Conservation (phyloP, 148 eudicot genomes). For the Chenopodium album region DNA sequence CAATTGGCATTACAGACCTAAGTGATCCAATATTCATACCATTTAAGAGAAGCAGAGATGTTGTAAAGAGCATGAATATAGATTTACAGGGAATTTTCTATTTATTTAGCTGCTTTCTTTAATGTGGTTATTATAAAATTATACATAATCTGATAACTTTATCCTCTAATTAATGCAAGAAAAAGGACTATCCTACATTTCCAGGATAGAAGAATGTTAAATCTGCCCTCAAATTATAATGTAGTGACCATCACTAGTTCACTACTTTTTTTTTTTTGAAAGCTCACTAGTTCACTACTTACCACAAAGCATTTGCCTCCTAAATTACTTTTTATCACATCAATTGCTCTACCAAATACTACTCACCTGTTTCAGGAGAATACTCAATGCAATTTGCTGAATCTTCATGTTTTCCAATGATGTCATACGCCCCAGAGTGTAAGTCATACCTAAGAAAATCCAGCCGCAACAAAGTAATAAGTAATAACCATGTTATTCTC, state of each 20-base stretch:
- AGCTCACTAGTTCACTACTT: too few relatives aligned
- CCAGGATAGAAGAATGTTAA: too few relatives aligned
- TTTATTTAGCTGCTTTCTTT: too few relatives aligned
- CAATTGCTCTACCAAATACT: neutral
- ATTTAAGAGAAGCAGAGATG: neutral
- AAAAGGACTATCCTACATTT: too few relatives aligned
- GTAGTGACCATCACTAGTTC: neutral
- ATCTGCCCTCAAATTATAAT: neutral
- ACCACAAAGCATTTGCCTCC: neutral
- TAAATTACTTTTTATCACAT: neutral
- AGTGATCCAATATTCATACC: neutral
- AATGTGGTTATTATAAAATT: too few relatives aligned
- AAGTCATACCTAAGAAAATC: conserved; percentile 62
- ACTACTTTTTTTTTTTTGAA: too few relatives aligned
- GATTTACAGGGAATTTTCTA: neutral
- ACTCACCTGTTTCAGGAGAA: conserved; percentile 73
- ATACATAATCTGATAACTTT: too few relatives aligned
- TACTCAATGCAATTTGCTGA: conserved; percentile 67
- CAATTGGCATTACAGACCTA: neutral
- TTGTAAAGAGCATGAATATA: neutral
- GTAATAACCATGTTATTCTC: neutral
- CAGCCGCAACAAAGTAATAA: neutral
- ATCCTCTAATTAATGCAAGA: too few relatives aligned
- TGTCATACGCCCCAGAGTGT: conserved; percentile 43
- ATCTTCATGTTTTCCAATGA: conserved; percentile 70